Base-by-base conservation (phyloP, 495 filamentous ascomycete species). In the Lepraria neglecta region DNA sequence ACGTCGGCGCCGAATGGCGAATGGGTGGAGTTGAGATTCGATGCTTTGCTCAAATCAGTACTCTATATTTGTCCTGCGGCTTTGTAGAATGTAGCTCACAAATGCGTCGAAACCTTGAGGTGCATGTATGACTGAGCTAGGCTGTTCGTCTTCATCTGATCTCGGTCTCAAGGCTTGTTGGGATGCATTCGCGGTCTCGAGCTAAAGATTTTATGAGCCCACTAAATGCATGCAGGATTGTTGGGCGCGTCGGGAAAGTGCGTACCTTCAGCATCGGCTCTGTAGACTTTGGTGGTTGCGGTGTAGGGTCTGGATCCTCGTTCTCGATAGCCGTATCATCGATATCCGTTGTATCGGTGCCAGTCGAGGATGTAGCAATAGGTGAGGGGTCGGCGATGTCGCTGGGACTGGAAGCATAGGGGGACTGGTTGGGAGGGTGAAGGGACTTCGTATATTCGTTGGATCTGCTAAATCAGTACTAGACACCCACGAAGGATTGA, bases 121-220 rank as follows among this genome's bases (percentile, higher is more conserved):
- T 24, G 87, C 89, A 75, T 95, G 90, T 67, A 96, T 95, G 53
- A 94, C 91, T 3, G 91, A 95, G 60, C 86, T 78, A 27, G 89
- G 82, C 56, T 77, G 75, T 63, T 85, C 82, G 58, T 92, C 89
- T 60, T 92, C 86, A 62, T 84, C 82, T 43, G 79, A 75, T 27
- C 79, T 77, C 59, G 76, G 74, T 66, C 78, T 78, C 60, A 78
- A 69, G 27, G 67, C 69, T 48, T 79, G 72, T 33, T 81, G 78
- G 58, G 78, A 71, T 14, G 84, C 72, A 59, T 82, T 80, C n/a
- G 82, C 80, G 60, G 78, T 85, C 35, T 84, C 77, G 70, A 86
- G 84, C 78, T 87, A 71, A 73, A 66, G 55, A 58, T 19, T 56
- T 62, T 2, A 24, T 24, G 24, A 61, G 58, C 44, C 27, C 15